Conservation (phyloP, 805 yeast species). For the Wickerhamiella siamensis region DNA sequence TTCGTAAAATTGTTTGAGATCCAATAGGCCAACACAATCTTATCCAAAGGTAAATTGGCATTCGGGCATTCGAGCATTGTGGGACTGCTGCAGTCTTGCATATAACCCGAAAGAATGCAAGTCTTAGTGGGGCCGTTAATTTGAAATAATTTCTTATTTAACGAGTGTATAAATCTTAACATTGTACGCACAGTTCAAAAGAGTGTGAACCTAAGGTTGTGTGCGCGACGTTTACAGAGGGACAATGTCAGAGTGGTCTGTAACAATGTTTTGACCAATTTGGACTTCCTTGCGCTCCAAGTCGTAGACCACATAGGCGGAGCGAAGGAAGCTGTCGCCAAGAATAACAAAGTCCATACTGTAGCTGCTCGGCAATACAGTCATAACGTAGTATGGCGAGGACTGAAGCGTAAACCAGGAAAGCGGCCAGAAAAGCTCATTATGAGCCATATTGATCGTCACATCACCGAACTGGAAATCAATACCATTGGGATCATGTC, state of each 20-base stretch:
- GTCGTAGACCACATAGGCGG: constrained; percentile 45
- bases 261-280: constrained; percentile 24
- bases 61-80: no score
- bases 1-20: no score
- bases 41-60: no score
- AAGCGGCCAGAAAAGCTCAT: constrained; percentile 23
- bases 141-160: no score
- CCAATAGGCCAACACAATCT: no score
- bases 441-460: constrained; percentile 33
- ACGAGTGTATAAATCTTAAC: no score
- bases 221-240: no score
- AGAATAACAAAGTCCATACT: constrained; percentile 28
- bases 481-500: constrained; percentile 19
- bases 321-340: constrained; percentile 44
- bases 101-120: no score
- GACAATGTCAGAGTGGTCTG: constrained; percentile 8
- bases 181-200: no score
- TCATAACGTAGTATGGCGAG: constrained; percentile 19
- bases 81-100: no score
- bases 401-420: constrained; percentile 19
- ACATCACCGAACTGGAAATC: constrained; percentile 39
- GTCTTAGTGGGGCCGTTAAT: no score
- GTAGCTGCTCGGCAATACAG: constrained; percentile 18
- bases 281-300: constrained; percentile 38
- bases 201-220: no score